These are phyloP conservation scores for Syzygium malaccense DNA, from an alignment of 441 rosid genomes.

Conservation along the genomic window DNA sequence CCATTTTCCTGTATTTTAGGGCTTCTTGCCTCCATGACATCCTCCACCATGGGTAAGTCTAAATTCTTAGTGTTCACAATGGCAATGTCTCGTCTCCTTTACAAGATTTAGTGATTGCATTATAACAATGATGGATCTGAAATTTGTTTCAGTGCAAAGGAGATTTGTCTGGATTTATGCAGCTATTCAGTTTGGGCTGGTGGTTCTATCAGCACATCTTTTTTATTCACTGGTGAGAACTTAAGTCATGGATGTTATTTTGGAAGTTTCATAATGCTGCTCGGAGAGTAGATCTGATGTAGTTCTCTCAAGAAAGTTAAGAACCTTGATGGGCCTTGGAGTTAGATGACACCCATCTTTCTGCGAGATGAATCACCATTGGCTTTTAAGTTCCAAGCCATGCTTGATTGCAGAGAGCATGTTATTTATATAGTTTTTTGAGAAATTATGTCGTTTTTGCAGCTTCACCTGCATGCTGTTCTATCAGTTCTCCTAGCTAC, in stretches of 20 bases:
- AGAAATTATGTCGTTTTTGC: constrained; percentile 4
- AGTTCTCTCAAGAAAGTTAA: neutral
- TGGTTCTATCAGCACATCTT: constrained; percentile 72
- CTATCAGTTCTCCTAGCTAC: constrained; percentile 68
- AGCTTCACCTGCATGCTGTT: constrained; percentile 68
- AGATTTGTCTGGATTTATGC: constrained; percentile 74
- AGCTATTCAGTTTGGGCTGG: constrained; percentile 53
- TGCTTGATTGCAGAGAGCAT: neutral
- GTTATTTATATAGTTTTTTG: neutral
- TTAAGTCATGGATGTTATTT: neutral
- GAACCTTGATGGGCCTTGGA: neutral
- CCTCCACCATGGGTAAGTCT: constrained; percentile 85
- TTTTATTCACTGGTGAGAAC: constrained; percentile 62
- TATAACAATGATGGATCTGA: neutral
- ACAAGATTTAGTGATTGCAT: neutral
- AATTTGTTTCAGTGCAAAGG: constrained; percentile 43
- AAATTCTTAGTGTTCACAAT: neutral
- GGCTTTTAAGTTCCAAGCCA: neutral
- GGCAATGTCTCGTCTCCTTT: neutral
- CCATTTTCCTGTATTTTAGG: constrained; percentile 93
- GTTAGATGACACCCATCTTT: neutral
- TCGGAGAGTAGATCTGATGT: neutral
- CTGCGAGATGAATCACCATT: neutral
- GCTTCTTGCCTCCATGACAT: constrained; percentile 87
- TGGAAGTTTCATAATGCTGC: neutral